Evolutionary conservation across 768 basidiomycete genomes (phyloP).

Genomic region (Boletales sp.): DNA sequence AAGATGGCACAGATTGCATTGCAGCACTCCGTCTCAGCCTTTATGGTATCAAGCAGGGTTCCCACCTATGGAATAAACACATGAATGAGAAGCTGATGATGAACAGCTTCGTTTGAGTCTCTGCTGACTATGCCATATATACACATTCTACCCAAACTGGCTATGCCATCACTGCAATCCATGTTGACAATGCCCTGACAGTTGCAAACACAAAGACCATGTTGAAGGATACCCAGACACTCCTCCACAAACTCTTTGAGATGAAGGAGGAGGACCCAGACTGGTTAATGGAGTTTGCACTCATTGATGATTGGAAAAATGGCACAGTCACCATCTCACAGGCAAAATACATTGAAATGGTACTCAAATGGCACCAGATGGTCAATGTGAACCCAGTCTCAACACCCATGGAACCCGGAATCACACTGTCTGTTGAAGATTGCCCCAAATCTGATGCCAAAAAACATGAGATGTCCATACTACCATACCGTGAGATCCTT

Average conservation of each 20-base stretch:
- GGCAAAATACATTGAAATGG: too few species aligned
- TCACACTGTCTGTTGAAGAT: neutral
- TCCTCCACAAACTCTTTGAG: too few species aligned
- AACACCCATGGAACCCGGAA: neutral
- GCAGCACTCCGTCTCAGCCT: conserved; percentile 24
- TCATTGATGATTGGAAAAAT: too few species aligned
- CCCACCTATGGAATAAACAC: conserved; percentile 30
- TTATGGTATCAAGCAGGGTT: conserved; percentile 40
- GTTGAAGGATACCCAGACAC: neutral
- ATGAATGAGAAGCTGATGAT: conserved; percentile 2
- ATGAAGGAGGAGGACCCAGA: too few species aligned
- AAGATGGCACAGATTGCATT: conserved; percentile 23
- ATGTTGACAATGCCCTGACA: conserved; percentile 2
- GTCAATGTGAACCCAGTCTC: too few species aligned
- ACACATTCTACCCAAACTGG: neutral
- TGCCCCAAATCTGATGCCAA: neutral
- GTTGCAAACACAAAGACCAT: neutral
- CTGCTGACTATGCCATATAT: neutral
- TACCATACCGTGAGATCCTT: neutral
- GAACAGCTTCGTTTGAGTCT: neutral
- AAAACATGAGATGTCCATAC: neutral
- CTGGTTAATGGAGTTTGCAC: too few species aligned
- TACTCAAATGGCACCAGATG: too few species aligned
- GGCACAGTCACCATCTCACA: too few species aligned
- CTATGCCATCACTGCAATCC: neutral